These are phyloP conservation scores for Erysiphe neolycopersici DNA, from an alignment of 2,329 filamentous ascomycete species.

Conservation along the genomic window DNA sequence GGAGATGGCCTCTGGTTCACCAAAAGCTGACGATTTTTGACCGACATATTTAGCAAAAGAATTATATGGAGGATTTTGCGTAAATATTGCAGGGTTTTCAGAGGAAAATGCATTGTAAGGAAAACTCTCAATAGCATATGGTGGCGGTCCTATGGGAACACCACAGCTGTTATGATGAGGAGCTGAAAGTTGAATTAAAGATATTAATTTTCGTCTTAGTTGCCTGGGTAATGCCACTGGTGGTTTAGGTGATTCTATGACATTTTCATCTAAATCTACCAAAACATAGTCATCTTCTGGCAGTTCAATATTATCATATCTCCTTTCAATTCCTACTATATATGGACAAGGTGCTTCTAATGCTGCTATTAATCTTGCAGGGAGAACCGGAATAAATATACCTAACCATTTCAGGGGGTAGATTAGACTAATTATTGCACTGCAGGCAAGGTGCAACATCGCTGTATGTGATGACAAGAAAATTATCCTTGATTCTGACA, in stretches of 20 bases:
- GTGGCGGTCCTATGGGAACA: conserved; percentile 65
- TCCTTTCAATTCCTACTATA: conserved; percentile 81
- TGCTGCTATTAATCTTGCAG: conserved; percentile 64
- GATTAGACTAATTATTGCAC: conserved; percentile 60
- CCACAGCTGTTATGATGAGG: conserved; percentile 73
- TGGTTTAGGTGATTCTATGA: conserved; percentile 57
- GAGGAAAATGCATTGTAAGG: conserved; percentile 75
- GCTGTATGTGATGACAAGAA: conserved; percentile 84
- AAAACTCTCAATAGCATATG: conserved; percentile 79
- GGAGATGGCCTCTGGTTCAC: conserved; percentile 23
- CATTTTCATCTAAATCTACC: conserved; percentile 77
- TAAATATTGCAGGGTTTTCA: conserved; percentile 61
- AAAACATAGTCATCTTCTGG: conserved; percentile 91
- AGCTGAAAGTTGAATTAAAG: conserved; percentile 67
- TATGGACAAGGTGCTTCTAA: conserved; percentile 91
- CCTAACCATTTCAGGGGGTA: conserved; percentile 87
- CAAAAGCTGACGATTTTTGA: conserved; percentile 74
- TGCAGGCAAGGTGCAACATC: conserved; percentile 82
- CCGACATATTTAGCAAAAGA: conserved; percentile 66
- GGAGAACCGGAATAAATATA: conserved; percentile 78
- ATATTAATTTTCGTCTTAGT: conserved; percentile 67
- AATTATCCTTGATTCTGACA: conserved; percentile 86
- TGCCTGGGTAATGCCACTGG: conserved; percentile 66
- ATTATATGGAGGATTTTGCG: conserved; percentile 38
- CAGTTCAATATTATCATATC: conserved; percentile 63